Percentiles rank a stretch among this genome's conserved stretches.
Conservation (phyloP, 495 filamentous ascomycete genomes). For the Astrothelium subdiscretum region DNA sequence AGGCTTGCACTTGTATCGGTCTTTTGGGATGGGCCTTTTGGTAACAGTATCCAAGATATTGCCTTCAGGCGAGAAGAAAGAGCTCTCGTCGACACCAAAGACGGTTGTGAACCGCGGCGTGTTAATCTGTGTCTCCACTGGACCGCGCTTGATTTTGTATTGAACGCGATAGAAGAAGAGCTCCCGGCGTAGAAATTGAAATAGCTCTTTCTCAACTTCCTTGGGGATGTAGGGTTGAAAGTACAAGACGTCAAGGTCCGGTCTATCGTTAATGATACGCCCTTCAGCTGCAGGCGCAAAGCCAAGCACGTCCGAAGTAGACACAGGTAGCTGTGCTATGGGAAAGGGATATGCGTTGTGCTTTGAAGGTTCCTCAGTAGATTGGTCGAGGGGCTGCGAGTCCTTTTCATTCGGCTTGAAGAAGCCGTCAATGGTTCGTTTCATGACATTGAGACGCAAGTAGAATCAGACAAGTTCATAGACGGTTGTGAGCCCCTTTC, state of each 20-base stretch:
- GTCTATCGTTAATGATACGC: conserved; percentile 44
- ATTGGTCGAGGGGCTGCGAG: conserved; percentile 2
- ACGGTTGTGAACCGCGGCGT: conserved; percentile 63
- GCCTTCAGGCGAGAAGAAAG: conserved; percentile 27
- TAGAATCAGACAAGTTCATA: background rate
- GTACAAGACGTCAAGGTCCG: conserved; percentile 54
- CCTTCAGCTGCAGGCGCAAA: conserved; percentile 31
- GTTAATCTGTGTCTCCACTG: conserved; percentile 44
- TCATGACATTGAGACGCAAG: conserved; percentile 23
- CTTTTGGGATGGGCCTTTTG: conserved; percentile 28
- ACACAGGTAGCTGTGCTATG: conserved; percentile 41
- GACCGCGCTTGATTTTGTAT: conserved; percentile 53
- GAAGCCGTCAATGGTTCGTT: conserved; percentile 41
- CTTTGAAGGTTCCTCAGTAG: conserved; percentile 19
- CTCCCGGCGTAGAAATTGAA: conserved; percentile 49
- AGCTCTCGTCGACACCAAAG: conserved; percentile 54
- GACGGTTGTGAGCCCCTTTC: background rate
- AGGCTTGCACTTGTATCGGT: conserved; percentile 45
- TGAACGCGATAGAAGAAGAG: conserved; percentile 63
- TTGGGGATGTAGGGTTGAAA: conserved; percentile 53
- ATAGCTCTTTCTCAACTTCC: conserved; percentile 42
- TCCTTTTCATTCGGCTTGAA: conserved; percentile 36
- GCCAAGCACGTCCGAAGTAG: conserved; percentile 29
- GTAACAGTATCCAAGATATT: conserved; percentile 38
- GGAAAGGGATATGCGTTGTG: conserved; percentile 55